Evolutionary conservation across 306 rosid species (phyloP).

Genomic region (Benincasa hispida): DNA sequence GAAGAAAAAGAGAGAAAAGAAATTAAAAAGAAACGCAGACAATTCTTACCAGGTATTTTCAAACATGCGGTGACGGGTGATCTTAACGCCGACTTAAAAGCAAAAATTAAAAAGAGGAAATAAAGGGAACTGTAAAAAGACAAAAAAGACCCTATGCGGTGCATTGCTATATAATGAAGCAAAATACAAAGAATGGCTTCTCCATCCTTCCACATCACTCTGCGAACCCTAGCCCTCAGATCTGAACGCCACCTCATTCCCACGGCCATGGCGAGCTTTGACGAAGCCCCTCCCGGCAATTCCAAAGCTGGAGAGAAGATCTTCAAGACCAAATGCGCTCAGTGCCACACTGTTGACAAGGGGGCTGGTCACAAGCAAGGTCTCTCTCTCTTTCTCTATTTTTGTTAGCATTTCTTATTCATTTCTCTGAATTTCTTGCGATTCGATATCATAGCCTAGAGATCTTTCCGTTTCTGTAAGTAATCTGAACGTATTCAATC

Average conservation of each 20-base stretch:
- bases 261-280: not conserved
- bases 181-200: not conserved
- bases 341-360: slow-evolving; percentile 5
- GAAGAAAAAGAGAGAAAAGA: not conserved
- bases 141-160: not conserved
- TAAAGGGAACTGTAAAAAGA: not conserved
- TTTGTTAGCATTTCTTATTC: not conserved
- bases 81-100: not conserved
- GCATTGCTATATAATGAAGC: not conserved
- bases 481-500: not conserved
- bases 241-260: not conserved
- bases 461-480: not conserved
- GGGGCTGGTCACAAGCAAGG: slow-evolving; percentile 7
- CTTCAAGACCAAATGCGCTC: slow-evolving; percentile 7
- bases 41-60: not conserved
- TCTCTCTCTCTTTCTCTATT: not conserved
- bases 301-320: not conserved
- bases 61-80: not conserved
- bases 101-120: not conserved
- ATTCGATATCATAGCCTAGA: not conserved
- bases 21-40: not conserved
- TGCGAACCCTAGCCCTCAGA: not conserved
- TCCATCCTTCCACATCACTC: not conserved
- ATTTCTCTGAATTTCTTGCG: not conserved
- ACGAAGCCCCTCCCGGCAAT: slow-evolving; percentile 4